phyloP scores from a whole-genome alignment of 768 basidiomycete species.

The Pisolithus tinctorius region DNA sequence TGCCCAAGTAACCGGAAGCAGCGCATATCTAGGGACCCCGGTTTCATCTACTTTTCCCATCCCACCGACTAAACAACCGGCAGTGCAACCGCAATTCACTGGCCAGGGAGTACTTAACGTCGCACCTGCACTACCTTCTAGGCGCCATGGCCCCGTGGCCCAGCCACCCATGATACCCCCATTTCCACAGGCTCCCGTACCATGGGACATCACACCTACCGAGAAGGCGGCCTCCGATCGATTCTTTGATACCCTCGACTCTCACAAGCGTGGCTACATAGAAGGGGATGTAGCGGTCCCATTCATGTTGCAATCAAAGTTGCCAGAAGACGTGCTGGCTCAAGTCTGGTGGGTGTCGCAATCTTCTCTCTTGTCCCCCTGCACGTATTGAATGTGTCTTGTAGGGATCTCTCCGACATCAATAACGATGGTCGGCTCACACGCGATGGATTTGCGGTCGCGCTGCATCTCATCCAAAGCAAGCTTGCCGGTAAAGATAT shows the following conservation, averaged over 20 bases:
- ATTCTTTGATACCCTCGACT: constrained; percentile 80
- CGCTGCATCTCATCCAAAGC: constrained; percentile 87
- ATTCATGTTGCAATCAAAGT: constrained; percentile 87
- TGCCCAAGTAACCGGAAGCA: constrained; percentile 53
- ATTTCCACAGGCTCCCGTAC: constrained; percentile 24
- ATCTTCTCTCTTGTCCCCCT: neutral
- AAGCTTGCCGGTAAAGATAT: constrained; percentile 76
- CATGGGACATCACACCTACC: constrained; percentile 78
- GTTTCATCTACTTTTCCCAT: constrained; percentile 36
- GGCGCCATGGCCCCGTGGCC: constrained; percentile 12
- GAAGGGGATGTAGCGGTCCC: constrained; percentile 94
- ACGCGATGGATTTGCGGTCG: constrained; percentile 91
- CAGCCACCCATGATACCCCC: constrained; percentile 19
- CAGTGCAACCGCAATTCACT: constrained; percentile 48
- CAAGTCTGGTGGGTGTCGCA: constrained; percentile 69
- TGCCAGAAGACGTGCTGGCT: constrained; percentile 80
- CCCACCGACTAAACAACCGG: constrained; percentile 52
- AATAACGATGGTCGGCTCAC: constrained; percentile 82
- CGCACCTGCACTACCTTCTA: constrained; percentile 20
- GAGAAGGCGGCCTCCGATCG: constrained; percentile 77
- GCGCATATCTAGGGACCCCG: constrained; percentile 58
- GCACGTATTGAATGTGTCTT: constrained; percentile 3
- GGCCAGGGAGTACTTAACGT: constrained; percentile 25
- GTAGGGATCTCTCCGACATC: constrained; percentile 90
- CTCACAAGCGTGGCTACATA: constrained; percentile 66